Evolutionary conservation across 1,284 basidiomycete genomes (phyloP).

Genomic region (Puccinia coronata): DNA sequence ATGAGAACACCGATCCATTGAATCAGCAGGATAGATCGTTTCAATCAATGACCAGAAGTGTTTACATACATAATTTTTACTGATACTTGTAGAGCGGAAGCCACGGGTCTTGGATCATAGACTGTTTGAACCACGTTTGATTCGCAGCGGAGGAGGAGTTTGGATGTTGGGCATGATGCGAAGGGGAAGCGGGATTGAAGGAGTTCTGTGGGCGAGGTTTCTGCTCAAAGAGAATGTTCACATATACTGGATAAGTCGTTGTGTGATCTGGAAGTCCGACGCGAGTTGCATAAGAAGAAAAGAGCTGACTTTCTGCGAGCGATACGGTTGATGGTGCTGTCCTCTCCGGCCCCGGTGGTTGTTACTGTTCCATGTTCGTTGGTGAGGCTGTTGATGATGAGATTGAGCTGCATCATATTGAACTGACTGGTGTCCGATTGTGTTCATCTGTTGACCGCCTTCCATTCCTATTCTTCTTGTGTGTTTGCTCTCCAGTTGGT

Average conservation of each 20-base stretch:
- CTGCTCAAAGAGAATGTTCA: not conserved
- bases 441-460: not conserved
- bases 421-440: not conserved
- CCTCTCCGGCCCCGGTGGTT: not conserved
- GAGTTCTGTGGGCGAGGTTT: not conserved
- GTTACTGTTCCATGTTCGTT: not conserved
- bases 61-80: not conserved
- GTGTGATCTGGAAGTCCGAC: not conserved
- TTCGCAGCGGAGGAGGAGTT: not conserved
- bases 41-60: no score
- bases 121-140: not conserved
- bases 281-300: not conserved
- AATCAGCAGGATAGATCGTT: no score
- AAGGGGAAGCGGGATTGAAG: not conserved
- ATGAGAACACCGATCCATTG: no score
- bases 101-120: constrained; percentile 13
- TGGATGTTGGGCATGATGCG: not conserved
- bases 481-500: not conserved
- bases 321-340: constrained; percentile 7
- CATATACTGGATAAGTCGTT: not conserved
- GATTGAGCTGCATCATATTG: not conserved
- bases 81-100: not conserved
- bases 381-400: not conserved
- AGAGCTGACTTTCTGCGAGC: constrained; percentile 3
- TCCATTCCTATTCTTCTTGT: not conserved